Evolutionary conservation across 768 basidiomycete species (phyloP), one percentile per base, ranked within the genome.

Genomic region (Crassisporium funariophilum): DNA sequence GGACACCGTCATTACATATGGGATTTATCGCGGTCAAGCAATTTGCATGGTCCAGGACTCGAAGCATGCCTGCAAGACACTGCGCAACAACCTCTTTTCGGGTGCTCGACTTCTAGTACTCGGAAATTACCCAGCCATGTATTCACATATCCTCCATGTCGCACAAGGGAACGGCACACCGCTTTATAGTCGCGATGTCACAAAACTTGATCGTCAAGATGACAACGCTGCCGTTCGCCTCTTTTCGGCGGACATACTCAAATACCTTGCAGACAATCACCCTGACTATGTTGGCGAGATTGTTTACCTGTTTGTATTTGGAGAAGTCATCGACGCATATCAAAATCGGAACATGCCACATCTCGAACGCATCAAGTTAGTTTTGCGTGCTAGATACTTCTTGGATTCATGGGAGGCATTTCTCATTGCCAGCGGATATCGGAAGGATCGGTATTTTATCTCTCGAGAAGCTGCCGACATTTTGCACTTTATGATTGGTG

Each of bases 1-100:
- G 29, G 33, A 54, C 15, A 48, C 49, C 13, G 23, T n/a, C 0
- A 39, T 61, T n/a, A 21, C 20, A 1, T 42, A 60, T 16, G 34
- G 47, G 0, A 6, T 60, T 8, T 55, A 54, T 34, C 15, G 47
- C 4, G 53, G 56, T 5, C 55, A 60, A 2, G 53, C 57, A 0
- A 40, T 67, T n/a, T 55, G 56, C 9, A 64, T 63, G 27, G 49
- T 67, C 13, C 71, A 72, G 45, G 70, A 72, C 39, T 60, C 66
- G 2, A 70, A 70, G 24, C 72, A 73, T 41, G 55, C 40, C 0
- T 47, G 61, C 13, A 74, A 73, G 42, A 74, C 69, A 0, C 41
- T 52, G 3, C 54, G 64, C 7, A 73, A 73, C 47, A 66, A 73
- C 22, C 25, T 69, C 0, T 67, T 62, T 45, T 60, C 64, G 0